Percentiles rank a stretch among this genome's conserved stretches.
Conservation (phyloP, 495 filamentous ascomycete genomes). For the Hyaloscypha hepaticicola region DNA sequence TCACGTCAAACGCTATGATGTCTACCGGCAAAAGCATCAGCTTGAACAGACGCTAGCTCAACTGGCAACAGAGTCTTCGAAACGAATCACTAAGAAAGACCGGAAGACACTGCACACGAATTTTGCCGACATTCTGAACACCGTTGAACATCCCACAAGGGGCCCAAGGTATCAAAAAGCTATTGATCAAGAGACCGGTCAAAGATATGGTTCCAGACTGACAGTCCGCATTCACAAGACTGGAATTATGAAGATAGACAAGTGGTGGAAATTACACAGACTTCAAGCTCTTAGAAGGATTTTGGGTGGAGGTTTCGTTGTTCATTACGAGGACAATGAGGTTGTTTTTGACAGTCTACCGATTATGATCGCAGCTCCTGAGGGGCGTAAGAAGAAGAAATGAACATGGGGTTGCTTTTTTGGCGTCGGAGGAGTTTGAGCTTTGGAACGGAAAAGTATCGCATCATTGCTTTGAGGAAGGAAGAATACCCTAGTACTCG, state of each 20-base stretch:
- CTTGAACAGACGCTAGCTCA: conserved; percentile 41
- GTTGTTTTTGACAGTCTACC: conserved; percentile 76
- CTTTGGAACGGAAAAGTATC: neutral
- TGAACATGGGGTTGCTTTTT: neutral
- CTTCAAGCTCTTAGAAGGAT: conserved; percentile 73
- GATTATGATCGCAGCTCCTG: conserved; percentile 15
- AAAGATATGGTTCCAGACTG: conserved; percentile 74
- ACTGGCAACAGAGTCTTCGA: conserved; percentile 60
- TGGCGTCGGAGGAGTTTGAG: neutral
- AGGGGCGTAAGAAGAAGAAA: neutral
- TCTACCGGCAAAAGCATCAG: conserved; percentile 38
- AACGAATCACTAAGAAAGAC: conserved; percentile 74
- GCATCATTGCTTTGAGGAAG: neutral
- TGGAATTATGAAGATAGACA: conserved; percentile 76
- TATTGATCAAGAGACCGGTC: conserved; percentile 68
- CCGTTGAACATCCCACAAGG: conserved; percentile 72
- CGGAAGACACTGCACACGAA: conserved; percentile 73
- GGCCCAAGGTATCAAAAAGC: conserved; percentile 73
- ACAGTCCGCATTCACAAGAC: conserved; percentile 71
- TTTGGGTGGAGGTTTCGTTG: conserved; percentile 75
- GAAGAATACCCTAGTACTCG: neutral
- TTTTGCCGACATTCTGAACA: conserved; percentile 81
- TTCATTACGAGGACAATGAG: conserved; percentile 79
- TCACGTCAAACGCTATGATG: conserved; percentile 40
- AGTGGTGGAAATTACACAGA: conserved; percentile 86